phyloP scores from a whole-genome alignment of 2,329 filamentous ascomycete genomes.

The Neobulgaria alba region DNA sequence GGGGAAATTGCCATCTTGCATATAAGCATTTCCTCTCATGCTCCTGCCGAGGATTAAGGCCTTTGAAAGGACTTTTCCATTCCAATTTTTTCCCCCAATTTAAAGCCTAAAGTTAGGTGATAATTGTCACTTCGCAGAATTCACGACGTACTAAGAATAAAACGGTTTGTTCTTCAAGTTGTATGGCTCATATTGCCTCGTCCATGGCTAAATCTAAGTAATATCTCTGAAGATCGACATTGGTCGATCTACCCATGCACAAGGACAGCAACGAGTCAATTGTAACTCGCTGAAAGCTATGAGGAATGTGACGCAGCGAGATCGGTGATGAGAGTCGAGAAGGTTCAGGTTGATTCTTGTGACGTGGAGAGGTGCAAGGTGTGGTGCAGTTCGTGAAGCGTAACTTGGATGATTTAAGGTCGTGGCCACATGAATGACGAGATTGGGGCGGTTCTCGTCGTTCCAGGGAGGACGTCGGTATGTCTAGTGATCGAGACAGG shows the following conservation, averaged over 20 bases:
- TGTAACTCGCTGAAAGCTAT: conserved; percentile 13
- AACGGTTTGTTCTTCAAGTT: too few species aligned
- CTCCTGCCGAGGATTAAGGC: too few species aligned
- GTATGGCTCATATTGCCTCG: conserved; percentile 19
- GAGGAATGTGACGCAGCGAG: conserved; percentile 21
- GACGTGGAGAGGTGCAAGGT: background rate
- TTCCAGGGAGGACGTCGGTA: conserved; percentile 28
- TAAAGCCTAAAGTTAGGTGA: too few species aligned
- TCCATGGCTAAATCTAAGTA: conserved; percentile 21
- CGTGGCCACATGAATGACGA: conserved; percentile 31
- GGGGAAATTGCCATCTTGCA: too few species aligned
- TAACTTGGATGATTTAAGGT: conserved; percentile 28
- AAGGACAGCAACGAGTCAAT: conserved; percentile 17
- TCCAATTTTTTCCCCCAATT: too few species aligned
- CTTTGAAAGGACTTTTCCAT: too few species aligned
- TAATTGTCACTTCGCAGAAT: too few species aligned
- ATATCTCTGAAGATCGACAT: conserved; percentile 18
- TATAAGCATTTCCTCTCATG: too few species aligned
- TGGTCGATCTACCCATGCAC: conserved; percentile 13
- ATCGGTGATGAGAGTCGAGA: conserved; percentile 16
- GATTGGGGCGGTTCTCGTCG: conserved; percentile 33
- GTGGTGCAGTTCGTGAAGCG: conserved; percentile 13
- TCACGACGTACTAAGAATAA: too few species aligned
- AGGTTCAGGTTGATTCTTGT: background rate
- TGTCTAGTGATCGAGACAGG: conserved; percentile 29